Conservation (phyloP, 1,139 yeast species). For the Casaregolazyma suthepensis region DNA sequence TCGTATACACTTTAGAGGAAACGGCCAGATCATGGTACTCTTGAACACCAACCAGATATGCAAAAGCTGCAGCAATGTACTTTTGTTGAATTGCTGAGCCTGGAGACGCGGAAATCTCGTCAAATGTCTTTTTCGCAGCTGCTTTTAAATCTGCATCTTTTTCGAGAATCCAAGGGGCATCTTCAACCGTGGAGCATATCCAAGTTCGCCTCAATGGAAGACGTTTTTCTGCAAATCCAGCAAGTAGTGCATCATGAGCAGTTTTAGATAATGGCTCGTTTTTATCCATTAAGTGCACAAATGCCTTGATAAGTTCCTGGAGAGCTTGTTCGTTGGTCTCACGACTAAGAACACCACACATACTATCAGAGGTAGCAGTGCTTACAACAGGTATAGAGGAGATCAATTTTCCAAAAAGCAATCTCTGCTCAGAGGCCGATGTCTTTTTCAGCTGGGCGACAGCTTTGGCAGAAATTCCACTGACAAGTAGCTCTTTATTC, state of each 20-base stretch:
- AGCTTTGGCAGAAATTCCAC: constrained; percentile 45
- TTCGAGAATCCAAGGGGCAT: constrained; percentile 19
- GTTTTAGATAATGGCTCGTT: background rate
- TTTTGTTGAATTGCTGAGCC: constrained; percentile 30
- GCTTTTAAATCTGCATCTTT: constrained; percentile 20
- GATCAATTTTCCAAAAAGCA: constrained; percentile 41
- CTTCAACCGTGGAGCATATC: constrained; percentile 40
- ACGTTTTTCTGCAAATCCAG: constrained; percentile 65
- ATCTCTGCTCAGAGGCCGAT: constrained; percentile 63
- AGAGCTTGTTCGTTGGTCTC: constrained; percentile 72
- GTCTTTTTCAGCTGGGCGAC: constrained; percentile 47
- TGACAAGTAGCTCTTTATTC: background rate
- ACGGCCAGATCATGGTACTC: constrained; percentile 11
- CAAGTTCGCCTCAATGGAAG: constrained; percentile 59
- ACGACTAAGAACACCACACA: constrained; percentile 52
- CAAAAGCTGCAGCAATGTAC: constrained; percentile 27
- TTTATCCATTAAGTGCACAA: constrained; percentile 22
- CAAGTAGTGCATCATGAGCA: constrained; percentile 36
- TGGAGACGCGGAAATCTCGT: constrained; percentile 33
- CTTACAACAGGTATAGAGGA: constrained; percentile 21
- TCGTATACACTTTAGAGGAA: constrained; percentile 22
- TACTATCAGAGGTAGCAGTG: constrained; percentile 38
- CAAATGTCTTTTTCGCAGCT: constrained; percentile 19
- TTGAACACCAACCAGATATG: constrained; percentile 23
- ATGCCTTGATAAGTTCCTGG: constrained; percentile 44